A percentile compares a stretch with the other conserved stretches of the same genome.
Evolutionary conservation across 129 eudicot species (phyloP).

Genomic region (Artemisia tridentata): DNA sequence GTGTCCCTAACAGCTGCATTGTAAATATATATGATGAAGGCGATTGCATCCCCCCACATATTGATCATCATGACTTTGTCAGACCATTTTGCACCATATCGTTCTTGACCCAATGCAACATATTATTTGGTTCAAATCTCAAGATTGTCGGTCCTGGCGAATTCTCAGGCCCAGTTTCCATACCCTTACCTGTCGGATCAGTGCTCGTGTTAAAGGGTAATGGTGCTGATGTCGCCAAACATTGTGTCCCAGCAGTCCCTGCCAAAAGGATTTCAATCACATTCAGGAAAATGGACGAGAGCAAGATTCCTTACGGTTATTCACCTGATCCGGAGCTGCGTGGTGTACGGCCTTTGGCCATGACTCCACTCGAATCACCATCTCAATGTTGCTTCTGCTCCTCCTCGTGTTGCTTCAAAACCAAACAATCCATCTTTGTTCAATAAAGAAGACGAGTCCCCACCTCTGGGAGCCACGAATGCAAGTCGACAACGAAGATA

Average conservation of each 20-base stretch:
- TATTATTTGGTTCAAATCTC: constrained; percentile 54
- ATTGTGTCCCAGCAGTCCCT: constrained; percentile 68
- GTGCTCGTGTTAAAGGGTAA: constrained; percentile 73
- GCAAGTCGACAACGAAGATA: constrained; percentile 25
- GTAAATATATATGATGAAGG: constrained; percentile 72
- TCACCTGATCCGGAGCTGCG: constrained; percentile 47
- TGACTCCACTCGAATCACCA: constrained; percentile 16
- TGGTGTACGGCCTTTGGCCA: constrained; percentile 38
- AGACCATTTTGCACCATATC: constrained; percentile 74
- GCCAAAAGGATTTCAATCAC: constrained; percentile 73
- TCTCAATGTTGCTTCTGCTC: constrained; percentile 12
- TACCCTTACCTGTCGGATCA: constrained; percentile 65
- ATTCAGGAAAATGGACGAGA: constrained; percentile 63
- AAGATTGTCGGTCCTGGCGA: constrained; percentile 64
- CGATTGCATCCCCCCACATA: constrained; percentile 80
- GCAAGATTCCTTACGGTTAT: constrained; percentile 52
- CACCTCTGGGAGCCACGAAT: constrained; percentile 38
- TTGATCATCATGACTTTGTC: constrained; percentile 72
- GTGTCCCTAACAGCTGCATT: constrained; percentile 69
- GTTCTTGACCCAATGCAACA: constrained; percentile 64
- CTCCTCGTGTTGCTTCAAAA: constrained; percentile 5
- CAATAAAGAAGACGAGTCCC: constrained; percentile 39
- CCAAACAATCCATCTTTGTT: constrained; percentile 11
- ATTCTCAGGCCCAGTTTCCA: constrained; percentile 59
- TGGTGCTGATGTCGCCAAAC: constrained; percentile 77